phyloP scores from a whole-genome alignment of 192 early-diverging fungal genomes.

The Coemansia asiatica region DNA sequence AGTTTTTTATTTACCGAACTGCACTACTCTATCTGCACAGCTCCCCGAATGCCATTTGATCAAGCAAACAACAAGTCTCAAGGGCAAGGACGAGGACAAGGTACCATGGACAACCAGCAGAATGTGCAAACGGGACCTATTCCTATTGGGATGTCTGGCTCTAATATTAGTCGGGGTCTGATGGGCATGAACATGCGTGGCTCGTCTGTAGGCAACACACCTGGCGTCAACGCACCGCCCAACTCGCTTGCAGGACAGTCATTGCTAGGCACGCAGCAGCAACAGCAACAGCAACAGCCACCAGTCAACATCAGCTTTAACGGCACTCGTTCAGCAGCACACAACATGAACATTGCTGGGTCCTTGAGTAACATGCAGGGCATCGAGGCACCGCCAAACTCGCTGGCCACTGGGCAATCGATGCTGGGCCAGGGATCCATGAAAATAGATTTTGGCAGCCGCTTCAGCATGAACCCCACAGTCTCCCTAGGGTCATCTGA shows the following conservation, averaged over 20 bases:
- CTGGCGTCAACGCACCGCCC: conserved; percentile 32
- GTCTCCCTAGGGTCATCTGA: not conserved
- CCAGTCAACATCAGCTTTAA: not conserved
- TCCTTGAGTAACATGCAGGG: conserved; percentile 9
- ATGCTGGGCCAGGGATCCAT: not conserved
- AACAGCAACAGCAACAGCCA: no score
- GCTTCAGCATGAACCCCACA: not conserved
- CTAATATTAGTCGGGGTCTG: not conserved
- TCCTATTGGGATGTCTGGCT: conserved; percentile 11
- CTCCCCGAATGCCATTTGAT: conserved; percentile 18
- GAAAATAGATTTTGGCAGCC: not conserved
- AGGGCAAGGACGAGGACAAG: conserved; percentile 6
- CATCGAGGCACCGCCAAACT: conserved; percentile 39
- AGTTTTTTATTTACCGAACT: not conserved
- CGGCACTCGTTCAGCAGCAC: not conserved
- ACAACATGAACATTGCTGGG: not conserved
- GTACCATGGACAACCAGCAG: conserved; percentile 11
- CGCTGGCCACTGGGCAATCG: not conserved
- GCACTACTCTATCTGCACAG: not conserved
- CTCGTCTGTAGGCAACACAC: conserved; percentile 4
- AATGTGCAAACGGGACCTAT: conserved; percentile 21
- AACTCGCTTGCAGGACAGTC: conserved; percentile 20
- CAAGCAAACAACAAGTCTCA: conserved; percentile 23
- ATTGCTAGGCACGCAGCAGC: not conserved
- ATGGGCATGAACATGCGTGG: conserved; percentile 1